phyloP scores from a whole-genome alignment of 1,284 basidiomycete species.

The Cryptococcus sp. region DNA sequence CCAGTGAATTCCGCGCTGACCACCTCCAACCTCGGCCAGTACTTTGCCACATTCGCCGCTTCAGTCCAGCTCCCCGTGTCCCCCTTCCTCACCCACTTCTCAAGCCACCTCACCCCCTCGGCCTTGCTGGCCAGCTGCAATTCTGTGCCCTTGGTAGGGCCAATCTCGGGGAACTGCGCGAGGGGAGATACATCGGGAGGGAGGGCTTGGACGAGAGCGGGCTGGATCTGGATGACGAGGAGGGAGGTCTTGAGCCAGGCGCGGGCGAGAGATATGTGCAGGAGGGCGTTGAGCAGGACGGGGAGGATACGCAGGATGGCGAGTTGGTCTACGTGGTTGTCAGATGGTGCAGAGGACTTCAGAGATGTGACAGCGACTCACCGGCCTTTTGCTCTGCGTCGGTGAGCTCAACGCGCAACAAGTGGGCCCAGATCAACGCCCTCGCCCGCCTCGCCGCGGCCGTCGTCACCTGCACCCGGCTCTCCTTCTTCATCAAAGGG shows the following conservation, averaged over 20 bases:
- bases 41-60: constrained; percentile 65
- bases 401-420: constrained; percentile 68
- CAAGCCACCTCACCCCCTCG: constrained; percentile 57
- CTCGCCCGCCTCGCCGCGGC: constrained; percentile 57
- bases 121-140: constrained; percentile 52
- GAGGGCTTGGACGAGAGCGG: constrained; percentile 80
- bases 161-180: constrained; percentile 74
- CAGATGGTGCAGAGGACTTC: background rate
- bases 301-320: constrained; percentile 67
- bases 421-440: constrained; percentile 78
- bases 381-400: constrained; percentile 62
- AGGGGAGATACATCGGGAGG: constrained; percentile 58
- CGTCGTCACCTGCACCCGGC: constrained; percentile 29
- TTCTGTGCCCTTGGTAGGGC: constrained; percentile 53
- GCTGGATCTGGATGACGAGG: constrained; percentile 75
- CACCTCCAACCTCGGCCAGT: constrained; percentile 75
- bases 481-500: constrained; percentile 31
- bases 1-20: constrained; percentile 85
- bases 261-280: constrained; percentile 79
- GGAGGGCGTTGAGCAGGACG: constrained; percentile 71
- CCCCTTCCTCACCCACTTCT: constrained; percentile 45
- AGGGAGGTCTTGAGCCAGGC: constrained; percentile 87
- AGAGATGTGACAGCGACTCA: constrained; percentile 42
- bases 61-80: constrained; percentile 60
- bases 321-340: constrained; percentile 58